These are phyloP conservation scores for Brassica incana DNA, from an alignment of 345 rosid genomes.

Conservation along the genomic window DNA sequence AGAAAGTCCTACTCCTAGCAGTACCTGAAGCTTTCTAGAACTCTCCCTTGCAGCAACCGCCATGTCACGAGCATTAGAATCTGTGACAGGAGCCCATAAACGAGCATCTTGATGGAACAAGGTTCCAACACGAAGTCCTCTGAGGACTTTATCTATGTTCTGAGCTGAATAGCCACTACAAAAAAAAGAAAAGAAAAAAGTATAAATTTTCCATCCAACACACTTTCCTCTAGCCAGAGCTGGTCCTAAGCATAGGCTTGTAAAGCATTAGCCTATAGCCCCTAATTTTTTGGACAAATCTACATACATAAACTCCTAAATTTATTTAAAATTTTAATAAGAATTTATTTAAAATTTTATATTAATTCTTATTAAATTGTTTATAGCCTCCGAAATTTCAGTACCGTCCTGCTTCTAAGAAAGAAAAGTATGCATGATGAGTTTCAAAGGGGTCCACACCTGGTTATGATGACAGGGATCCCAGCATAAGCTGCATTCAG, in stretches of 20 bases:
- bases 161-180: conserved; percentile 76
- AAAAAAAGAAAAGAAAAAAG: too few relatives aligned
- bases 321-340: too few relatives aligned
- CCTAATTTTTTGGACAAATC: too few relatives aligned
- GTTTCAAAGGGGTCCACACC: conserved; percentile 43
- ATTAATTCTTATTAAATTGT: too few relatives aligned
- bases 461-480: conserved; percentile 91
- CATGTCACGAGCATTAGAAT: conserved; percentile 69
- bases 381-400: too few relatives aligned
- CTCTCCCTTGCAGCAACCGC: conserved; percentile 95
- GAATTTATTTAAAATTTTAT: too few relatives aligned
- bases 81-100: conserved; percentile 60
- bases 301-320: too few relatives aligned
- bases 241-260: too few relatives aligned
- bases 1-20: too few relatives aligned
- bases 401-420: too few relatives aligned
- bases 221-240: too few relatives aligned
- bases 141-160: conserved; percentile 78
- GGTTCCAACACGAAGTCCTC: conserved; percentile 84
- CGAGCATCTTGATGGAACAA: conserved; percentile 93
- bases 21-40: conserved; percentile 89
- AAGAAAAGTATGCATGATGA: neutral
- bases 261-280: too few relatives aligned
- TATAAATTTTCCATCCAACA: conserved; percentile 14
- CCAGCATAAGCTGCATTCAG: conserved; percentile 87